Conservation (phyloP, 1,284 basidiomycete species). For the Puccinia horiana region DNA sequence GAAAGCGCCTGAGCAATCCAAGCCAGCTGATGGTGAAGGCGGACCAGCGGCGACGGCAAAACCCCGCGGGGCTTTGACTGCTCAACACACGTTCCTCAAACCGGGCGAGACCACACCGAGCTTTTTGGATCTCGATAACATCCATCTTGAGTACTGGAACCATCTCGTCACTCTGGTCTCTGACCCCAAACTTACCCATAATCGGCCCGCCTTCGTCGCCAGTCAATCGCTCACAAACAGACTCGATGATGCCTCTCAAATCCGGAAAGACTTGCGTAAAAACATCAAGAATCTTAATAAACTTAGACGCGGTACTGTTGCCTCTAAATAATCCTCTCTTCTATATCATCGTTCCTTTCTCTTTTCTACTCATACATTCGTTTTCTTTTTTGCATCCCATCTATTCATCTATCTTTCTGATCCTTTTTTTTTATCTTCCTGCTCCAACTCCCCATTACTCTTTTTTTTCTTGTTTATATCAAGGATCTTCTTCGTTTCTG, state of each 20-base stretch:
- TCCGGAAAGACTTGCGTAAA: background rate
- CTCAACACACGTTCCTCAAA: background rate
- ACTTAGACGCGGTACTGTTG: background rate
- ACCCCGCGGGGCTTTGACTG: background rate
- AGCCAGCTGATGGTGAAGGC: background rate
- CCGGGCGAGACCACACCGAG: background rate
- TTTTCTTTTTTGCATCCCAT: no score
- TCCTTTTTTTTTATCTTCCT: no score
- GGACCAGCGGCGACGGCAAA: background rate
- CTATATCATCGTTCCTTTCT: background rate
- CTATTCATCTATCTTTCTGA: no score
- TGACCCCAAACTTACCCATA: no score
- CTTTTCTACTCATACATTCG: no score
- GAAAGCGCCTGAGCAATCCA: no score
- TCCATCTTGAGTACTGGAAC: conserved; percentile 7
- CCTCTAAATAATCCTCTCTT: background rate
- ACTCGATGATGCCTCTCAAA: background rate
- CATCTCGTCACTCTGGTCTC: background rate
- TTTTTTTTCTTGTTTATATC: no score
- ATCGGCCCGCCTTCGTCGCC: background rate
- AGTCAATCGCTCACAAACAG: background rate
- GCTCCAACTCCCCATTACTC: no score
- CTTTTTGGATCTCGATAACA: background rate
- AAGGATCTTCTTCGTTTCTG: no score
- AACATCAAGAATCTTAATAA: background rate